Evolutionary conservation across 2,329 filamentous ascomycete species (phyloP), one percentile per base, ranked within the genome.

Genomic region (Penicillium sp.): DNA sequence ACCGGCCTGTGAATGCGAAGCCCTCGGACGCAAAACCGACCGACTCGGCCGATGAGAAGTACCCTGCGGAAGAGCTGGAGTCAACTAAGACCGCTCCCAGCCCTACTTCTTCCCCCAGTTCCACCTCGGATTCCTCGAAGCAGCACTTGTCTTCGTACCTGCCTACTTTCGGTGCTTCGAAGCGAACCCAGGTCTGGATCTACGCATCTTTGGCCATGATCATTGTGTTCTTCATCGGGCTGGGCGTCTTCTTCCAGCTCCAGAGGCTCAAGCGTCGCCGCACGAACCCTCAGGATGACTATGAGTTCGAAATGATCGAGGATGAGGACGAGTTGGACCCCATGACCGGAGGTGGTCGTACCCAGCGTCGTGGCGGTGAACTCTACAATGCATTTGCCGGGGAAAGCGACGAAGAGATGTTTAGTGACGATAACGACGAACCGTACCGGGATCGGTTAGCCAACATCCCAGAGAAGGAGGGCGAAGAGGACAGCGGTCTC

Each of bases 361-460:
- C 73, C 69, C 69, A 77, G 58, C 77, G 90, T 44, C 72, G 75
- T 18, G 94, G 90, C 2, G 91, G 92, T 25, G 92, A 97, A 75
- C 76, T 99, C 40, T 99, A 99, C 70, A 94, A 99, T 77, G 94
- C 94, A 4, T 99, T 99, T 79, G 94, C 94, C 0, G 92, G 90
- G 14, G 92, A 91, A 46, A 92, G 92, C 51, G 92, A 94, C 51
- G 88, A 90, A 49, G 85, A 88, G 53, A 64, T 83, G 36, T 75
- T 83, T 54, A 79, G 75, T 57, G 74, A 72, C 35, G 70, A 70
- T 42, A 76, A 75, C 27, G 68, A 68, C 35, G 69, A 62, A n/a
- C 63, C 67, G 3, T 73, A 73, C 48, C 64, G 55, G 43, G 70
- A 73, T 51, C 63, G 61, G 27, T 36, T 57, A 31, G 56, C 50